Evolutionary conservation across 23 red algal genomes (phyloP).

Genomic region (Agarophyton chilense): DNA sequence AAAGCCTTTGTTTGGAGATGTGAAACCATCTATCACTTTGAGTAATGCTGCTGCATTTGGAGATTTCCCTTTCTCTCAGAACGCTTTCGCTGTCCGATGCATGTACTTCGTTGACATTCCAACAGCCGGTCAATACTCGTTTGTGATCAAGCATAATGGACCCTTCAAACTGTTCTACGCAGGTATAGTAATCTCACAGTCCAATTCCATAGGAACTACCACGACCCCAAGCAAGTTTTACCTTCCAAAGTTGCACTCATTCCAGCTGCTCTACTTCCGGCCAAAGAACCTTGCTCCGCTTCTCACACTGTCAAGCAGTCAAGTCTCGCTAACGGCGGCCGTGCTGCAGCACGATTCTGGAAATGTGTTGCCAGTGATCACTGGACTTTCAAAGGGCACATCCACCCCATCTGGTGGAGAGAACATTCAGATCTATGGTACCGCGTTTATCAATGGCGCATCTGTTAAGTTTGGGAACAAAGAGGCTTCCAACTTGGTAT

Average conservation of each 20-base stretch:
- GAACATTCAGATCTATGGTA: conserved; percentile 64
- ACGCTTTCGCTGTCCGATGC: conserved; percentile 61
- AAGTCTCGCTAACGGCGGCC: conserved; percentile 8
- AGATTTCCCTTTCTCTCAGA: conserved; percentile 34
- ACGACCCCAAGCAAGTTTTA: conserved; percentile 17
- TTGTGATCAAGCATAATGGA: conserved; percentile 47
- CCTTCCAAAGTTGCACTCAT: conserved; percentile 30
- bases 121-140: conserved; percentile 44
- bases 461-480: conserved; percentile 63
- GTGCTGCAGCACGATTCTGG: conserved; percentile 49
- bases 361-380: conserved; percentile 40
- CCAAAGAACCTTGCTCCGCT: conserved; percentile 56
- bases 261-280: conserved; percentile 56
- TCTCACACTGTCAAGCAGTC: conserved; percentile 10
- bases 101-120: conserved; percentile 63
- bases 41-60: conserved; percentile 29
- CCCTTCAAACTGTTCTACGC: conserved; percentile 58
- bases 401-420: conserved; percentile 51
- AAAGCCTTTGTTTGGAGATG: conserved; percentile 38
- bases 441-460: conserved; percentile 44
- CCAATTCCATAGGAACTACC: conserved; percentile 55
- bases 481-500: conserved; percentile 54
- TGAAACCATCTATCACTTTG: conserved; percentile 31
- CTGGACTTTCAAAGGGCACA: conserved; percentile 21
- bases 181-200: conserved; percentile 30